phyloP scores from a whole-genome alignment of 192 early-diverging fungal genomes.

The Backusella liffmaniae region DNA sequence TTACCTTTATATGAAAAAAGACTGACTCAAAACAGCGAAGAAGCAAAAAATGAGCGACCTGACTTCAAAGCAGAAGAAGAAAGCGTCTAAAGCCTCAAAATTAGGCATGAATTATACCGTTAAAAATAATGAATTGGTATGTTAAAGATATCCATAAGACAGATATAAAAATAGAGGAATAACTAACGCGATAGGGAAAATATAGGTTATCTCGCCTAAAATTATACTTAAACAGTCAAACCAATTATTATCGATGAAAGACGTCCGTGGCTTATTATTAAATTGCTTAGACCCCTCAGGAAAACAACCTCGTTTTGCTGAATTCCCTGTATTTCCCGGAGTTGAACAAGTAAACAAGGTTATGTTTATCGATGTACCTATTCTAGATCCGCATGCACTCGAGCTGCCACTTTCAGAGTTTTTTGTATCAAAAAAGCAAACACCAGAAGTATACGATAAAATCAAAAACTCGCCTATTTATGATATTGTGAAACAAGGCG shows the following conservation, averaged over 20 bases:
- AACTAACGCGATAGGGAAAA: not conserved
- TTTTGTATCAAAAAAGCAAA: not conserved
- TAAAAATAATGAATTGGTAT: not conserved
- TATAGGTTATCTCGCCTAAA: not conserved
- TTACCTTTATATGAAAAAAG: not conserved
- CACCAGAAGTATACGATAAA: slow-evolving; percentile 1
- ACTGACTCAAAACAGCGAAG: not conserved
- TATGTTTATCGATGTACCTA: slow-evolving; percentile 1
- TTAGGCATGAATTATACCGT: not conserved
- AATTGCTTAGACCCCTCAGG: not conserved
- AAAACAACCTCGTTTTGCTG: slow-evolving; percentile 4
- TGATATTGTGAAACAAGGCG: not conserved
- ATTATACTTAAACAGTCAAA: not conserved
- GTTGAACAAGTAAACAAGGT: not conserved
- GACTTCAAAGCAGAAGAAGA: slow-evolving; percentile 7
- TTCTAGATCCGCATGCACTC: slow-evolving; percentile 5
- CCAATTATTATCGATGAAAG: slow-evolving; percentile 10
- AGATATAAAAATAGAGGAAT: not conserved
- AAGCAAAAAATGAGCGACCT: not conserved
- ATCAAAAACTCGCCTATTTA: not conserved
- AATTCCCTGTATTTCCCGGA: not conserved
- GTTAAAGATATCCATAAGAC: not conserved
- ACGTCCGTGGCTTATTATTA: slow-evolving; percentile 5
- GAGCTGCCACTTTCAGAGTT: not conserved
- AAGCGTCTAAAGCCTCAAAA: not conserved